Evolutionary conservation across 73 alveolate genomes (phyloP).

Genomic region (Blepharisma japonicum): DNA sequence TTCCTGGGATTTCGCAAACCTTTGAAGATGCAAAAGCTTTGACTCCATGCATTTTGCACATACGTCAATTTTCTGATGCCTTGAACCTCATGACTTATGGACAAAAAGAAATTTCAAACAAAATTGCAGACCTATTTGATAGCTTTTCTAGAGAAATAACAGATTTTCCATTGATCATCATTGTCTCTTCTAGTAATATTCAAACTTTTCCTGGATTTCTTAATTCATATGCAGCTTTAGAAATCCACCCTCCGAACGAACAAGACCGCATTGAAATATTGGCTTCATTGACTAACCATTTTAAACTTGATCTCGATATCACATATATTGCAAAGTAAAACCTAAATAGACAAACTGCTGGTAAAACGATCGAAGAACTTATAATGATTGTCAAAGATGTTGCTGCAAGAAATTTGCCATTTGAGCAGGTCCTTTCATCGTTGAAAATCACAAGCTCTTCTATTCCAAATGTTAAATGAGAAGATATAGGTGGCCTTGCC

Average conservation of each 20-base stretch:
- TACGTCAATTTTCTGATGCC: neutral
- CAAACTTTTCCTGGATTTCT: too few relatives aligned
- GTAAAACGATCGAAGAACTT: neutral
- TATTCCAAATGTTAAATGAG: constrained; percentile 80
- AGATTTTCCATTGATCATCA: too few relatives aligned
- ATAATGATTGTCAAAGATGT: constrained; percentile 8
- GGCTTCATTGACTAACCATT: too few relatives aligned
- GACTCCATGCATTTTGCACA: constrained; percentile 14
- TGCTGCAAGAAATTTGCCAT: constrained; percentile 37
- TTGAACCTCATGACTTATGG: neutral
- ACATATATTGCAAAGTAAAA: too few relatives aligned
- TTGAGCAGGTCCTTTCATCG: constrained; percentile 35
- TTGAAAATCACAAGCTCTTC: constrained; percentile 29
- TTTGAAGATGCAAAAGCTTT: neutral
- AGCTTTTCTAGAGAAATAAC: neutral
- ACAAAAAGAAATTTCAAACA: neutral
- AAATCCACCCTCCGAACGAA: too few relatives aligned
- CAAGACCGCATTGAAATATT: too few relatives aligned
- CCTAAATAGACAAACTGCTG: neutral
- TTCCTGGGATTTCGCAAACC: neutral
- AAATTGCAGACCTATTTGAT: neutral
- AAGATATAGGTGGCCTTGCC: constrained; percentile 93
- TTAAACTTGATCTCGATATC: too few relatives aligned
- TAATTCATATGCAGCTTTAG: too few relatives aligned
- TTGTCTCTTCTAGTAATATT: too few relatives aligned